Evolutionary conservation across 2,329 filamentous ascomycete species (phyloP).

Genomic region (Pseudocercospora fijiensis): DNA sequence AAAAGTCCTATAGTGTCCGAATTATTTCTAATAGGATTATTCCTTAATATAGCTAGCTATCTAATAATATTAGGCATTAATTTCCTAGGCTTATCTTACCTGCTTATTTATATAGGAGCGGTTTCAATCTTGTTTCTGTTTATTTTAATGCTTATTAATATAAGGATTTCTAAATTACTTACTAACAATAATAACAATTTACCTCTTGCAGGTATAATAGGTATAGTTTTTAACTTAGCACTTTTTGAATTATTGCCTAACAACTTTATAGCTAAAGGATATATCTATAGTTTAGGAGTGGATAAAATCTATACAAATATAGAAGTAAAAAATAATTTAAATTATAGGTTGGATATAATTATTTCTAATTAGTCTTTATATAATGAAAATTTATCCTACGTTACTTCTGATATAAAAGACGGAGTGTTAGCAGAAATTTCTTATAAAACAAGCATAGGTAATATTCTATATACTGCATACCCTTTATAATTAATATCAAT

Average conservation of each 20-base stretch:
- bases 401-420: constrained; percentile 40
- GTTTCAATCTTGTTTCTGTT: constrained; percentile 40
- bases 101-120: constrained; percentile 41
- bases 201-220: constrained; percentile 33
- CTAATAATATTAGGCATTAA: constrained; percentile 40
- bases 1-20: constrained; percentile 43
- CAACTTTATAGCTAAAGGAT: constrained; percentile 27
- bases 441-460: constrained; percentile 38
- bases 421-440: constrained; percentile 39
- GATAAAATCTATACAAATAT: constrained; percentile 30
- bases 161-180: constrained; percentile 38
- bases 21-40: constrained; percentile 40
- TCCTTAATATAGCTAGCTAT: constrained; percentile 40
- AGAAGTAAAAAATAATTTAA: constrained; percentile 28
- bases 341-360: constrained; percentile 28
- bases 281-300: constrained; percentile 30
- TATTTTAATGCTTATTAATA: constrained; percentile 40
- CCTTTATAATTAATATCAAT: constrained; percentile 36
- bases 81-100: constrained; percentile 42
- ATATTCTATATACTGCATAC: constrained; percentile 39
- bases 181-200: constrained; percentile 35
- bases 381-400: constrained; percentile 36
- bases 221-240: constrained; percentile 36
- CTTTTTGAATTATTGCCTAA: constrained; percentile 36
- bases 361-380: constrained; percentile 8